Conservation (phyloP, 2,329 filamentous ascomycete species). For the Pyricularia sp. region DNA sequence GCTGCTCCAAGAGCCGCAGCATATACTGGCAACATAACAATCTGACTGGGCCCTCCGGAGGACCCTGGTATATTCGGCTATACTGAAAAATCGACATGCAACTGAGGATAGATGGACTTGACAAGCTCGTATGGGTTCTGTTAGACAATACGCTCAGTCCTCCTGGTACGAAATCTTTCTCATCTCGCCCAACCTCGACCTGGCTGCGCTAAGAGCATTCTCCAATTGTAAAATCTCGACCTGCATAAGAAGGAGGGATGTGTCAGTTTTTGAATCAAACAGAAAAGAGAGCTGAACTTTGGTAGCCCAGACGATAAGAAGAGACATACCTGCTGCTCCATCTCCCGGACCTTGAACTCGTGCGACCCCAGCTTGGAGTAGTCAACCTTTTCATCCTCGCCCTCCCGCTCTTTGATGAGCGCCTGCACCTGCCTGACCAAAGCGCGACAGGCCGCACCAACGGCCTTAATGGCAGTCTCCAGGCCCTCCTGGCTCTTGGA, state of each 20-base stretch:
- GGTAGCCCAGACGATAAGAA: constrained; percentile 1
- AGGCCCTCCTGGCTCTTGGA: constrained; percentile 90
- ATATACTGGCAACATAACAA: neutral
- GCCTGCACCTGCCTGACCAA: constrained; percentile 89
- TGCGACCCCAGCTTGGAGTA: constrained; percentile 82
- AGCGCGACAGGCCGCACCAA: constrained; percentile 77
- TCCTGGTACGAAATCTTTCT: constrained; percentile 92
- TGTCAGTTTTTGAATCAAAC: neutral
- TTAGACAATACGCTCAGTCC: constrained; percentile 32
- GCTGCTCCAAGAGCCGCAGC: too few relatives aligned
- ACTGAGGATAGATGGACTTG: neutral
- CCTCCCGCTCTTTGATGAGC: constrained; percentile 82
- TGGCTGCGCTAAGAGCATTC: constrained; percentile 70
- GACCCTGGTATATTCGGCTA: neutral
- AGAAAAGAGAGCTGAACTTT: neutral
- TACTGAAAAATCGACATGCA: neutral
- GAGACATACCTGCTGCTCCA: constrained; percentile 88
- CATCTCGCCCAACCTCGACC: constrained; percentile 89
- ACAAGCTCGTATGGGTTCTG: neutral
- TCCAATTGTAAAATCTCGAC: constrained; percentile 96
- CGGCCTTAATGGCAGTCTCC: constrained; percentile 85
- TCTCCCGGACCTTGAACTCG: constrained; percentile 97
- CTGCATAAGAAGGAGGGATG: constrained; percentile 32
- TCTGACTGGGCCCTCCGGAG: neutral
- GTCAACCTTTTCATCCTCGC: constrained; percentile 75